Percentiles rank a stretch among this genome's conserved stretches.
Conservation (phyloP, 306 rosid species). For the Quercus gilva region DNA sequence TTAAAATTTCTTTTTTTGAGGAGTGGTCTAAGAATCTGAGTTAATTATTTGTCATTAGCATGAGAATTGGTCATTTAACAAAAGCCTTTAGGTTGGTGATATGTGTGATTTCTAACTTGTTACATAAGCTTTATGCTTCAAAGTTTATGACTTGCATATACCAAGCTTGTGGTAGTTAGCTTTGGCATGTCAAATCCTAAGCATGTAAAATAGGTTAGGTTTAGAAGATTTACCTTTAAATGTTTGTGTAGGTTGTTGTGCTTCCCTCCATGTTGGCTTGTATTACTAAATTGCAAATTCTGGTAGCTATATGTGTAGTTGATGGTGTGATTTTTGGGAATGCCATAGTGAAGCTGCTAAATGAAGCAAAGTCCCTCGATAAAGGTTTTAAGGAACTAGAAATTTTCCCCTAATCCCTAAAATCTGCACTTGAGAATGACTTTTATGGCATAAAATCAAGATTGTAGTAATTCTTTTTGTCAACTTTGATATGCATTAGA, state of each 20-base stretch:
- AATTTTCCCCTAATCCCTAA: constrained; percentile 52
- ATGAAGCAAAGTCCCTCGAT: constrained; percentile 71
- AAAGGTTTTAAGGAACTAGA: constrained; percentile 78
- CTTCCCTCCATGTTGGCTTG: constrained; percentile 2
- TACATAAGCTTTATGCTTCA: neutral
- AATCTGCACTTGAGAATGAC: constrained; percentile 42
- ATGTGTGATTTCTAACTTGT: neutral
- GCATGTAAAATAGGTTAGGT: constrained; percentile 73
- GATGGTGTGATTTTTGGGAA: constrained; percentile 94
- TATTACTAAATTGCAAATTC: neutral
- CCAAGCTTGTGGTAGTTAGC: constrained; percentile 86
- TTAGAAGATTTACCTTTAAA: neutral
- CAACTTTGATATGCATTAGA: neutral
- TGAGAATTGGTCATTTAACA: neutral
- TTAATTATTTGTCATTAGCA: neutral
- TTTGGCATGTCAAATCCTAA: constrained; percentile 88
- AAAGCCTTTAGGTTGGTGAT: neutral
- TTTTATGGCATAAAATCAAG: constrained; percentile 2
- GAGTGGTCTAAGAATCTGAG: neutral
- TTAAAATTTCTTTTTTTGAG: neutral
- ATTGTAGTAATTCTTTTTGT: neutral
- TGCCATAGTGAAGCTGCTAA: constrained; percentile 78
- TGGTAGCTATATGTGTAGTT: constrained; percentile 56
- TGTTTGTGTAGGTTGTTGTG: neutral
- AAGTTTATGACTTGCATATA: constrained; percentile 45